phyloP scores from a whole-genome alignment of 192 early-diverging fungal genomes.

The Chytriomyces confervae region DNA sequence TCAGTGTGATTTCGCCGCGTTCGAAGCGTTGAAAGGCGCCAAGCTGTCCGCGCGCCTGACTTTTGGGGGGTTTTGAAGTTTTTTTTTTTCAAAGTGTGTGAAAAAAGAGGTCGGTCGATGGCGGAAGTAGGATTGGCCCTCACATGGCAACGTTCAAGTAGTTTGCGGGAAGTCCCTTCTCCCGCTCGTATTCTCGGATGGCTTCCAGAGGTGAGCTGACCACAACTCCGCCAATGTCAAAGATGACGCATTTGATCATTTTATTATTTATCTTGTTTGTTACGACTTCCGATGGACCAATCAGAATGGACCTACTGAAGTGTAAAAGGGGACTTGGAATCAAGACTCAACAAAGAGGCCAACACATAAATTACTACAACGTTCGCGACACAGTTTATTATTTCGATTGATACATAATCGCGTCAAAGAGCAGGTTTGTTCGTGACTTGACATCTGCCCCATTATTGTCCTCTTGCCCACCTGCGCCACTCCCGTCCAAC shows the following conservation, averaged over 20 bases:
- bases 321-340: too few species aligned
- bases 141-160: slow-evolving; percentile 84
- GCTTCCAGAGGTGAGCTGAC: slow-evolving; percentile 81
- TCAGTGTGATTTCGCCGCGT: slow-evolving; percentile 64
- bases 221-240: slow-evolving; percentile 87
- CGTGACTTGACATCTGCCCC: neutral
- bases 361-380: too few species aligned
- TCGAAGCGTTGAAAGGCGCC: slow-evolving; percentile 70
- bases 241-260: slow-evolving; percentile 71
- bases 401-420: neutral
- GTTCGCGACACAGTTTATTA: neutral
- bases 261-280: neutral
- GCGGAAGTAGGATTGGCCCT: neutral
- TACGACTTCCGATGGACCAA: too few species aligned
- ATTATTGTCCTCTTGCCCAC: too few species aligned
- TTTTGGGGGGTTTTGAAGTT: neutral
- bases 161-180: slow-evolving; percentile 72
- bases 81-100: neutral
- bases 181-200: slow-evolving; percentile 70
- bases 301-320: too few species aligned
- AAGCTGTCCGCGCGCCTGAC: slow-evolving; percentile 42
- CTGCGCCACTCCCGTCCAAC: neutral
- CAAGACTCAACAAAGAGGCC: too few species aligned
- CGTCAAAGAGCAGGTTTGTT: neutral
- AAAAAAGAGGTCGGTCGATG: neutral